These are phyloP conservation scores for Coprinopsis cinerea DNA, from an alignment of 768 basidiomycete species.

Conservation along the genomic window DNA sequence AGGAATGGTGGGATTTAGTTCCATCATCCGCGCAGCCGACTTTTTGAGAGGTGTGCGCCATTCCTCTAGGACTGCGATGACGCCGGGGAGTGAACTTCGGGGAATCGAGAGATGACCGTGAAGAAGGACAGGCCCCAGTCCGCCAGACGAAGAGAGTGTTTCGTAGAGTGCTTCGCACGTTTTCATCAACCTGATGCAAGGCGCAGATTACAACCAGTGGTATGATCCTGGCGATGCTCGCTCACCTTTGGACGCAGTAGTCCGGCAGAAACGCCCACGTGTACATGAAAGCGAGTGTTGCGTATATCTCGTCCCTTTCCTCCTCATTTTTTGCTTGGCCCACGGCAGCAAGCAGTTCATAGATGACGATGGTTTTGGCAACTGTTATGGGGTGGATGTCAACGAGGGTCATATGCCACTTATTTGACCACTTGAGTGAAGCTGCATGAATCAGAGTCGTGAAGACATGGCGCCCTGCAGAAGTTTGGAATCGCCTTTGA, in stretches of 20 bases:
- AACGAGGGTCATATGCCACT: background rate
- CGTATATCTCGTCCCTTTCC: background rate
- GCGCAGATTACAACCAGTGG: too few relatives aligned
- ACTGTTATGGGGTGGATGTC: background rate
- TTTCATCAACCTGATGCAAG: background rate
- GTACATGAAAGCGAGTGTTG: background rate
- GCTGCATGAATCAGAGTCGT: background rate
- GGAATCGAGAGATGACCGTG: background rate
- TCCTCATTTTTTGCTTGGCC: background rate
- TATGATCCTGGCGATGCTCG: too few relatives aligned
- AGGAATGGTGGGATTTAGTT: background rate
- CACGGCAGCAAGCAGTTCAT: background rate
- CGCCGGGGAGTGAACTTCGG: background rate
- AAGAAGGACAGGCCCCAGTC: background rate
- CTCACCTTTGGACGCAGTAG: background rate
- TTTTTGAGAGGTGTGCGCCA: background rate
- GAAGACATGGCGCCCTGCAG: background rate
- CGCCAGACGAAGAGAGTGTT: background rate
- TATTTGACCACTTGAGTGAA: background rate
- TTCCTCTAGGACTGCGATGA: background rate
- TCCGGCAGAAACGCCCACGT: background rate
- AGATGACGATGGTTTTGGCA: background rate
- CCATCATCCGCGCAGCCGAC: background rate
- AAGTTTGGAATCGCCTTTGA: background rate
- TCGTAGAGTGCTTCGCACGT: background rate